phyloP scores from a whole-genome alignment of 202 grass and related monocot species.

The Panicum hallii region DNA sequence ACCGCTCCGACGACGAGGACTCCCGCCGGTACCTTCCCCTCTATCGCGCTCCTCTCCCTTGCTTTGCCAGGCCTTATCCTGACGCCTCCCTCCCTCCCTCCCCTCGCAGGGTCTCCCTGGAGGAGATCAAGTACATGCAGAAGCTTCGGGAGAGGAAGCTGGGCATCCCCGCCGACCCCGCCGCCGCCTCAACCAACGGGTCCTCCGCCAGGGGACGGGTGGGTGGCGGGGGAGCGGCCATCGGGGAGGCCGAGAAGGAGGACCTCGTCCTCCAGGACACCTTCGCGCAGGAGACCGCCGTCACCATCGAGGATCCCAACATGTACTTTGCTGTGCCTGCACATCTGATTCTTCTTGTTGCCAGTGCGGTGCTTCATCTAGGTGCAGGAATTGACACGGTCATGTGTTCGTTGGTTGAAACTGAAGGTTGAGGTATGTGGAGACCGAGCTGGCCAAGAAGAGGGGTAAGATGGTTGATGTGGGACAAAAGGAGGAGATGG shows the following conservation, averaged over 20 bases:
- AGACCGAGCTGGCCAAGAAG: conserved; percentile 78
- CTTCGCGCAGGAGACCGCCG: conserved; percentile 94
- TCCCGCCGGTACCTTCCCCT: conserved; percentile 44
- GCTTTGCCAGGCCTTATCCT: background rate
- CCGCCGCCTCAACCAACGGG: conserved; percentile 21
- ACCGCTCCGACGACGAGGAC: conserved; percentile 74
- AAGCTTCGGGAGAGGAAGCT: conserved; percentile 87
- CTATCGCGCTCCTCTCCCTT: background rate
- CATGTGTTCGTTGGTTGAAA: background rate
- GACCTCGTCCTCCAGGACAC: conserved; percentile 96
- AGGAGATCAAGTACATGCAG: conserved; percentile 90
- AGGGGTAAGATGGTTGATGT: conserved; percentile 78
- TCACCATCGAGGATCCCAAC: conserved; percentile 95
- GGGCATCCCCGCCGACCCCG: conserved; percentile 66
- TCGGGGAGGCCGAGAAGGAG: conserved; percentile 64
- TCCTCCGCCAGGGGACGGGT: conserved; percentile 36
- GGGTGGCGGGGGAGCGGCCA: conserved; percentile 35
- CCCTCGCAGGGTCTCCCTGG: conserved; percentile 61
- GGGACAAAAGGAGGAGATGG: conserved; percentile 72
- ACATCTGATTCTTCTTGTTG: background rate
- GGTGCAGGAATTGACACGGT: background rate
- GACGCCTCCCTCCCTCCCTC: background rate
- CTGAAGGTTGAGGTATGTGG: conserved; percentile 65
- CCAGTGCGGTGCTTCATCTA: background rate
- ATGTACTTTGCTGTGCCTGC: conserved; percentile 53